Evolutionary conservation across 169 alveolate species (phyloP).

Genomic region (Eimeria zaria): DNA sequence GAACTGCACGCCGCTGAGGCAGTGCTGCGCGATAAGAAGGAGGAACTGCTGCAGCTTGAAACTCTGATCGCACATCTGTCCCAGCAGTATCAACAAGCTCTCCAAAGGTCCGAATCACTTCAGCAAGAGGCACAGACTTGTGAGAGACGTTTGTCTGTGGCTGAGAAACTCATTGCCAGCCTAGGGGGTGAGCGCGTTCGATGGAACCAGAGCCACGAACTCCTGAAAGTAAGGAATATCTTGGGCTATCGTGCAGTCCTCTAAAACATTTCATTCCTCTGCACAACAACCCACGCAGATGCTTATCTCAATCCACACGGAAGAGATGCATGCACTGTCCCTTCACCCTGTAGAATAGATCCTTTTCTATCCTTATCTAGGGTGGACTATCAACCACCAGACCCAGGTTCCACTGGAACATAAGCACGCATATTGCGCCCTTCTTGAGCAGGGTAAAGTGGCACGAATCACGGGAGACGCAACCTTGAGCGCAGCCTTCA

Average conservation of each 20-base stretch:
- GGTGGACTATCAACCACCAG: background rate
- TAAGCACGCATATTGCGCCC: background rate
- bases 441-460: slow-evolving; percentile 17
- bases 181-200: slow-evolving; percentile 96
- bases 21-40: slow-evolving; percentile 93
- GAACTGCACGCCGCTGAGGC: slow-evolving; percentile 95
- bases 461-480: slow-evolving; percentile 94
- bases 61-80: slow-evolving; percentile 92
- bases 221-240: slow-evolving; percentile 89
- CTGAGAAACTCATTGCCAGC: slow-evolving; percentile 97
- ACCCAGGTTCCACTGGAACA: background rate
- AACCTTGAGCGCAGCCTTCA: slow-evolving; percentile 92
- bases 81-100: slow-evolving; percentile 92
- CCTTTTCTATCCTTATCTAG: background rate
- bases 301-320: background rate
- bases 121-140: slow-evolving; percentile 91
- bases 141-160: slow-evolving; percentile 91
- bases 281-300: background rate
- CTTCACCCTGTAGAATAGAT: background rate
- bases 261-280: background rate
- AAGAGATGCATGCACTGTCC: background rate
- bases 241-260: background rate
- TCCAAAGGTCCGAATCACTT: slow-evolving; percentile 93
- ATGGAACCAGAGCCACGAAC: slow-evolving; percentile 97
- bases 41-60: slow-evolving; percentile 94